phyloP scores from a whole-genome alignment of 2,329 filamentous ascomycete genomes.

The Sclerotiophoma versabilis region DNA sequence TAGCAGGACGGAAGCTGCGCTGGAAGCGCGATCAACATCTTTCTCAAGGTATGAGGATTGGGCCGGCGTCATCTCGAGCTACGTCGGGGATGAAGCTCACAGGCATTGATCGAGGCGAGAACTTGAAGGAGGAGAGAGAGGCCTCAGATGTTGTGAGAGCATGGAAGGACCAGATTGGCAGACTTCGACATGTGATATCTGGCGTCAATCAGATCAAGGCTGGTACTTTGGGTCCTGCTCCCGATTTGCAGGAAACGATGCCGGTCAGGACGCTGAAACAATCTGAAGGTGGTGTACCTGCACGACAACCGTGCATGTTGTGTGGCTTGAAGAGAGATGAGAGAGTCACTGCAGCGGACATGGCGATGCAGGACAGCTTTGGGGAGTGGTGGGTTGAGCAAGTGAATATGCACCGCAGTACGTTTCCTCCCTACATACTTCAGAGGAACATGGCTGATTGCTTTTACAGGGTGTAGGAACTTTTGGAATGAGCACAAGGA shows the following conservation, averaged over 20 bases:
- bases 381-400: constrained; percentile 95
- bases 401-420: constrained; percentile 69
- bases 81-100: constrained; percentile 88
- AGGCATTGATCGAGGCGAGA: constrained; percentile 82
- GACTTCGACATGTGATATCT: constrained; percentile 75
- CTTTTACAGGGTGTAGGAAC: constrained; percentile 69
- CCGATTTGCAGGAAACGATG: constrained; percentile 75
- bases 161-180: constrained; percentile 79
- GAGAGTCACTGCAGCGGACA: constrained; percentile 76
- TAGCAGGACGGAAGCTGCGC: constrained; percentile 82
- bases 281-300: constrained; percentile 72
- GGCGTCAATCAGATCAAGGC: constrained; percentile 63
- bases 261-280: constrained; percentile 68
- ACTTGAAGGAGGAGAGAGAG: constrained; percentile 84
- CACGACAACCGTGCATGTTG: constrained; percentile 78
- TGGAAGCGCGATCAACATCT: constrained; percentile 91
- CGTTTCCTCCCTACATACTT: neutral
- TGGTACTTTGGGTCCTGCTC: constrained; percentile 60
- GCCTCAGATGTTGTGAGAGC: constrained; percentile 75
- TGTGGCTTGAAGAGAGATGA: constrained; percentile 91
- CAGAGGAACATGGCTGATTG: neutral
- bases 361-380: constrained; percentile 85
- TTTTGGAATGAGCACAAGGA: constrained; percentile 85
- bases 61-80: constrained; percentile 71
- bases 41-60: constrained; percentile 86